phyloP scores from a whole-genome alignment of 257 asterid genomes.

The Fraxinus americana region DNA sequence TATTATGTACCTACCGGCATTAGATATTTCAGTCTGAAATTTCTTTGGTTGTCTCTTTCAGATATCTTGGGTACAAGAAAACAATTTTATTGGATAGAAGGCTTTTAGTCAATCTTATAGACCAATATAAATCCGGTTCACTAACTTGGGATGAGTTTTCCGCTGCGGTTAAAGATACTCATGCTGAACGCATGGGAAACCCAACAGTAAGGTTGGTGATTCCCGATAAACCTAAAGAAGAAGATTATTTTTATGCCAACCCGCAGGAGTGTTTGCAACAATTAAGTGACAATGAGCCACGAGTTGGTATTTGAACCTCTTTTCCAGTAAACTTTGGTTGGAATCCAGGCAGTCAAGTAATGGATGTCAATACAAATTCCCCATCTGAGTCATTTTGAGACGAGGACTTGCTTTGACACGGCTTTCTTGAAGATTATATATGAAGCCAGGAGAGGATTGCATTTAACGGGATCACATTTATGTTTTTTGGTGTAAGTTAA shows the following conservation, averaged over 20 bases:
- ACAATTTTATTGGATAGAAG: slow-evolving; percentile 79
- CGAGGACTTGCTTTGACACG: slow-evolving; percentile 31
- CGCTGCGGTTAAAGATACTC: slow-evolving; percentile 65
- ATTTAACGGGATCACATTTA: slow-evolving; percentile 4
- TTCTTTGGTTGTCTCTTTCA: slow-evolving; percentile 32
- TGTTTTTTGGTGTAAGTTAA: slow-evolving; percentile 30
- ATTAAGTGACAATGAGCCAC: slow-evolving; percentile 47
- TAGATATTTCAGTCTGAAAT: neutral
- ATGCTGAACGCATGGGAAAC: slow-evolving; percentile 82
- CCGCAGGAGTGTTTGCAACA: slow-evolving; percentile 85
- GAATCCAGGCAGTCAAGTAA: slow-evolving; percentile 27
- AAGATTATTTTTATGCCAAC: slow-evolving; percentile 93
- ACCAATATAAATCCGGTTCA: slow-evolving; percentile 60
- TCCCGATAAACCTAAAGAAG: slow-evolving; percentile 95
- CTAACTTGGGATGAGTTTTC: slow-evolving; percentile 92
- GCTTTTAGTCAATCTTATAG: slow-evolving; percentile 71
- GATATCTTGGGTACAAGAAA: slow-evolving; percentile 88
- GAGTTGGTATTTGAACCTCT: slow-evolving; percentile 26
- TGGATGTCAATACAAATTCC: slow-evolving; percentile 23
- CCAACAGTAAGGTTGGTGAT: slow-evolving; percentile 68
- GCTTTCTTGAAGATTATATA: slow-evolving; percentile 35
- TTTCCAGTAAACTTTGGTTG: slow-evolving; percentile 25
- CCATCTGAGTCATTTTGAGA: slow-evolving; percentile 22
- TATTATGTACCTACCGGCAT: neutral
- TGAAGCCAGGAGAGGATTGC: slow-evolving; percentile 13